Evolutionary conservation across 108 stramenopile genomes (phyloP).

Genomic region (Discostella pseudostelligera): DNA sequence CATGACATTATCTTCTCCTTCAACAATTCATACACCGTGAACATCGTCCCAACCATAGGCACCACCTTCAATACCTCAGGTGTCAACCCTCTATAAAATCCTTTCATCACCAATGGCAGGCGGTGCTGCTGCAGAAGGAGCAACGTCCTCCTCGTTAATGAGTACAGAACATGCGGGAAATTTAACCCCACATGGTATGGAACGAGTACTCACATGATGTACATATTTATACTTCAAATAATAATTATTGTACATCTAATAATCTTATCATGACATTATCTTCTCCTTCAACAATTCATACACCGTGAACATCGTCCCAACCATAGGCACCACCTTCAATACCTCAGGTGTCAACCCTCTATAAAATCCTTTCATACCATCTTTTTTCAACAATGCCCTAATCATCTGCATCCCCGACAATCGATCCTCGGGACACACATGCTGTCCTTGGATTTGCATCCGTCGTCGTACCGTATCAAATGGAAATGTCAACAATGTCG

Average conservation of each 20-base stretch:
- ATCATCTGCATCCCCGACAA: constrained; percentile 63
- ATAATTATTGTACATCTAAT: too few relatives aligned
- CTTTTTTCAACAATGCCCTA: constrained; percentile 49
- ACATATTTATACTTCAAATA: too few relatives aligned
- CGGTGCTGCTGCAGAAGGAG: too few relatives aligned
- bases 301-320: constrained; percentile 88
- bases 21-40: constrained; percentile 84
- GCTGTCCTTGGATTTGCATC: constrained; percentile 90
- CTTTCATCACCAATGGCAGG: constrained; percentile 34
- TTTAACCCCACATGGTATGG: neutral
- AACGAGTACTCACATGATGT: neutral
- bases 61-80: constrained; percentile 92
- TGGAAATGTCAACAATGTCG: constrained; percentile 84
- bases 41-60: constrained; percentile 96
- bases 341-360: constrained; percentile 90
- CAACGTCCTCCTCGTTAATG: too few relatives aligned
- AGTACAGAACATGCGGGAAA: constrained; percentile 34
- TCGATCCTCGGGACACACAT: constrained; percentile 62
- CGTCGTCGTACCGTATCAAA: constrained; percentile 88
- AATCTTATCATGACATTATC: constrained; percentile 21
- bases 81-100: constrained; percentile 89
- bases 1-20: constrained; percentile 57
- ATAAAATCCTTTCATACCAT: constrained; percentile 84
- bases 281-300: constrained; percentile 86
- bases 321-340: constrained; percentile 95